Base-by-base conservation (phyloP, 108 stramenopile species). In the Fistulifera pelliculosa region DNA sequence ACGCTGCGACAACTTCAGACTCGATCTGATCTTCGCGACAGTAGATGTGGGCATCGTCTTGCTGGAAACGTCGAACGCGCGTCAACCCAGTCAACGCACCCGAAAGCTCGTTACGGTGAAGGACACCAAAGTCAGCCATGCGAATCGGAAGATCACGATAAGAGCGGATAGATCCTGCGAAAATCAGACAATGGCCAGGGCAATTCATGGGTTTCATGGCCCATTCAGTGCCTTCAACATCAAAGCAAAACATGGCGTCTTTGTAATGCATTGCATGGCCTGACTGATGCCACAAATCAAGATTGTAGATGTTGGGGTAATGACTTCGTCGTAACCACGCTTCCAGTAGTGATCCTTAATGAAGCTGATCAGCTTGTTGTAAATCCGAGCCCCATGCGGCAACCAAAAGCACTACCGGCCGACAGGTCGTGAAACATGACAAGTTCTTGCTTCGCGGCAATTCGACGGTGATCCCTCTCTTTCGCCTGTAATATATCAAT, bases 141-240 rank as follows among this genome's bases (percentile, higher is more conserved):
- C 99, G 90, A 38, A 98, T 68, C 7, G 99, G 99, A 24, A 99
- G 79, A 66, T 99, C 99, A 65, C 97, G 94, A 64, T 93, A 98
- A 42, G 91, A 92, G 19, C 95, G 90, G 60, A 94, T 77, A 41
- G 83, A 55, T 49, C 78, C 74, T 12, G 47, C 89, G 75, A 98
- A 99, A 69, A 98, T 77, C 22, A 98, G 68, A 67, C 97, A 98
- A 64, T 99, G 99, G 8, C 93, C 97, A 42, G 99, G 99, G 62
- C 99, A 99, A 74, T 99, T 99, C 99, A 99, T 99, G 38, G 99
- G 99, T 66, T 98, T 98, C 87, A 99, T 83, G 38, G 89, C 98
- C 84, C 84, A 95, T 63, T 93, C 90, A 59, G 80, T 70, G 23
- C 88, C 92, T 52, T 96, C 96, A 7, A 95, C 92, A 40, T 96